Evolutionary conservation across 2,329 filamentous ascomycete species (phyloP).

Genomic region (Pseudopyricularia javanii): DNA sequence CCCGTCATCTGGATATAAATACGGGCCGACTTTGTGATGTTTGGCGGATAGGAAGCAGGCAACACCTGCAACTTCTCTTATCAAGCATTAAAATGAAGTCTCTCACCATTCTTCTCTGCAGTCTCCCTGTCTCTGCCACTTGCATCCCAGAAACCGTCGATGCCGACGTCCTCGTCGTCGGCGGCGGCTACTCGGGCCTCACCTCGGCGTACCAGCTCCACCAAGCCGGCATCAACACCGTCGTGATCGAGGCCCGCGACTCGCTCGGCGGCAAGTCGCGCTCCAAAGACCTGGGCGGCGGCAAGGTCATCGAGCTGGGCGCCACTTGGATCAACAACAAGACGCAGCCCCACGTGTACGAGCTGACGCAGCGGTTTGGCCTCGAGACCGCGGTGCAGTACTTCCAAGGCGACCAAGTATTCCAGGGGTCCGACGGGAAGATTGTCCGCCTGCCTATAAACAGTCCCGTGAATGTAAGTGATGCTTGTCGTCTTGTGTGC

Average conservation of each 20-base stretch:
- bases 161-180: background rate
- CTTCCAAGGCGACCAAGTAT: background rate
- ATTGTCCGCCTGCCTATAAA: background rate
- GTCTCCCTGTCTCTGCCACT: background rate
- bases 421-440: background rate
- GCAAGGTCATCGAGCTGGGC: background rate
- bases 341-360: background rate
- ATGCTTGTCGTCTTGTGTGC: background rate
- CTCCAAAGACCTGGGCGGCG: background rate
- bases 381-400: background rate
- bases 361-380: background rate
- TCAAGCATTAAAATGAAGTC: background rate
- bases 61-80: no score
- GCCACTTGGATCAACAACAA: slow-evolving; percentile 2
- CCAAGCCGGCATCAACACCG: background rate
- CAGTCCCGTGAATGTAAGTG: background rate
- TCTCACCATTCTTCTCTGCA: background rate
- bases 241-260: background rate
- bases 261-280: background rate
- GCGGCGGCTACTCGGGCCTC: background rate
- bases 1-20: no score
- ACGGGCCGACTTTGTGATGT: no score
- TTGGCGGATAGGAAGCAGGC: no score
- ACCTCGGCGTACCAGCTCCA: background rate
- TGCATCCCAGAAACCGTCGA: background rate